Conservation (phyloP, 768 basidiomycete species). For the Amylocystis lapponica region DNA sequence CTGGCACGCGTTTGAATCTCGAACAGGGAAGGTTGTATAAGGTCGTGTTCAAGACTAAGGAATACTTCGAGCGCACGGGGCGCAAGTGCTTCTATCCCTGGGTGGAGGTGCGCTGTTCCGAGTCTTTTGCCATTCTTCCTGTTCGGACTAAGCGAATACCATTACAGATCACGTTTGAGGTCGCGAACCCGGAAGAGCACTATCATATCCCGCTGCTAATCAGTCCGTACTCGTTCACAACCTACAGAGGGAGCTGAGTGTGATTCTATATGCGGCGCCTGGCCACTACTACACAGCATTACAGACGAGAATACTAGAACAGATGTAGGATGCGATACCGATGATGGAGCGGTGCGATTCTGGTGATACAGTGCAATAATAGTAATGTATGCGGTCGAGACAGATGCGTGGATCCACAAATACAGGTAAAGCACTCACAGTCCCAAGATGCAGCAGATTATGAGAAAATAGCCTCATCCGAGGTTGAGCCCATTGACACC, state of each 20-base stretch:
- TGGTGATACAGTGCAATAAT: not conserved
- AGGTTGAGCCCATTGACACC: slow-evolving; percentile 62
- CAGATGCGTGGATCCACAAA: slow-evolving; percentile 6
- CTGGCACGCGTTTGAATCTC: slow-evolving; percentile 42
- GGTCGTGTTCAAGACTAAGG: slow-evolving; percentile 76
- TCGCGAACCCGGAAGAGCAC: slow-evolving; percentile 71
- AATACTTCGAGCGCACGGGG: slow-evolving; percentile 65
- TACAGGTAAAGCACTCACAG: slow-evolving; percentile 8
- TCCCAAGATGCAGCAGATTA: slow-evolving; percentile 3
- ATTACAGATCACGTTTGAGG: slow-evolving; percentile 63
- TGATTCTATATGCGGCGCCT: not conserved
- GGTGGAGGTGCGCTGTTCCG: slow-evolving; percentile 62
- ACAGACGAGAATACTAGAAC: too few species aligned
- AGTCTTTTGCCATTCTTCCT: too few species aligned
- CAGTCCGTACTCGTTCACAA: slow-evolving; percentile 88
- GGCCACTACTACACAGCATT: slow-evolving; percentile 1
- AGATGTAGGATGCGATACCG: not conserved
- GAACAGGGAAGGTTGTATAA: slow-evolving; percentile 65
- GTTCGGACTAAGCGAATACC: not conserved
- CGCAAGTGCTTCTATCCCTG: slow-evolving; percentile 82
- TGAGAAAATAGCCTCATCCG: slow-evolving; percentile 10
- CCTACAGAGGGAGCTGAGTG: slow-evolving; percentile 80
- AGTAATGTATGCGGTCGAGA: not conserved
- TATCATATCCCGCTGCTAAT: slow-evolving; percentile 91
- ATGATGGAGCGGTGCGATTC: not conserved